Evolutionary conservation across 441 rosid genomes (phyloP).

Genomic region (Euphorbia schlechtendalii): DNA sequence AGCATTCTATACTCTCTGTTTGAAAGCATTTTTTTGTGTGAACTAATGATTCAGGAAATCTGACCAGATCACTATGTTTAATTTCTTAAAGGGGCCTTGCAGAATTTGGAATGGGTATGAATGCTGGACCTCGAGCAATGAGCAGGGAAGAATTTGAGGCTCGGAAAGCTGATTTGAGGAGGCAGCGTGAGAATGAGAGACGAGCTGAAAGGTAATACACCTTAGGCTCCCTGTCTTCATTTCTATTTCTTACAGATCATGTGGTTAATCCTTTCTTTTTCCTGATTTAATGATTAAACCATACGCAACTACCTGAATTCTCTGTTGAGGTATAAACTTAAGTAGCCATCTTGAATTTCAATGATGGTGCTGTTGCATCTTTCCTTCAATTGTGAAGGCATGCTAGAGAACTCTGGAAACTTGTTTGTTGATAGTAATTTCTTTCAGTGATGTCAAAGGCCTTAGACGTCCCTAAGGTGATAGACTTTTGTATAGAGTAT

Average conservation of each 20-base stretch:
- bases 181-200: conserved; percentile 80
- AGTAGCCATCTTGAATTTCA: background rate
- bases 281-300: too few relatives aligned
- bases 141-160: conserved; percentile 94
- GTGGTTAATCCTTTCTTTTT: background rate
- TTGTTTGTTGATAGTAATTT: background rate
- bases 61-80: background rate
- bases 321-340: background rate
- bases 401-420: background rate
- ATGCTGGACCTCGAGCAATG: conserved; percentile 66
- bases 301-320: background rate
- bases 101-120: conserved; percentile 75
- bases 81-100: conserved; percentile 62
- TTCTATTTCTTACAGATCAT: background rate
- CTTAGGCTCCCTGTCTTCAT: background rate
- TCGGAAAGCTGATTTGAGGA: conserved; percentile 76
- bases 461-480: too few relatives aligned
- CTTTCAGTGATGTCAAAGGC: background rate
- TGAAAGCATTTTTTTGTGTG: background rate
- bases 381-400: background rate
- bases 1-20: background rate
- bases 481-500: too few relatives aligned
- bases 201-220: conserved; percentile 60
- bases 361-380: background rate
- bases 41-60: background rate